These are phyloP conservation scores for Anastatica hierochuntica DNA, from an alignment of 345 rosid genomes.

Conservation along the genomic window DNA sequence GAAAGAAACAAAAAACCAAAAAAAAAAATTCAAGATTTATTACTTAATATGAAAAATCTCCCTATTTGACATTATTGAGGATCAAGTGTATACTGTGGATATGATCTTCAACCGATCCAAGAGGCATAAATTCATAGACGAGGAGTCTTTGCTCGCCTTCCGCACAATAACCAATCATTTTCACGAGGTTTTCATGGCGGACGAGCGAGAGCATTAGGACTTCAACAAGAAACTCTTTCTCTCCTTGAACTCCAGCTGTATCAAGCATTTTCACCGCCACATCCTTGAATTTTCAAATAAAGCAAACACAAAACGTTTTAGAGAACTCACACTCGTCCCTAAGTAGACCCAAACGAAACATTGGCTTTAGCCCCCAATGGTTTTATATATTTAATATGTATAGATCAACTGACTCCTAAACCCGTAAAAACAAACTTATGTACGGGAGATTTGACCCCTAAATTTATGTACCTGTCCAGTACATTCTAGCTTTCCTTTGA, in stretches of 20 bases:
- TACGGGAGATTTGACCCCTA: too few species aligned
- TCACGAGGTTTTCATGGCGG: constrained; percentile 64
- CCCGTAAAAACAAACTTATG: too few species aligned
- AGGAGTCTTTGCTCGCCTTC: constrained; percentile 71
- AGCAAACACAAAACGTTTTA: neutral
- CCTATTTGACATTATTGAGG: neutral
- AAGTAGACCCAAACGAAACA: too few species aligned
- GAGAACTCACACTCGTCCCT: neutral
- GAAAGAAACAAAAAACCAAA: neutral
- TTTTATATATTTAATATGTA: too few species aligned
- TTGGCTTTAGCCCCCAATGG: too few species aligned
- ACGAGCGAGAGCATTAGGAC: constrained; percentile 74
- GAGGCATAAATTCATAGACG: constrained; percentile 61
- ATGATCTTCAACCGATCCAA: constrained; percentile 64
- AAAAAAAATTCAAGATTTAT: neutral
- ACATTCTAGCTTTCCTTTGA: constrained; percentile 35
- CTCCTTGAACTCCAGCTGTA: constrained; percentile 55
- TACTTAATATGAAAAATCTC: neutral
- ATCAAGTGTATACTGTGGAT: constrained; percentile 37
- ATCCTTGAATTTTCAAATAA: constrained; percentile 2
- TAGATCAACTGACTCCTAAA: too few species aligned
- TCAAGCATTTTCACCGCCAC: constrained; percentile 74
- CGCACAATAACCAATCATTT: constrained; percentile 59
- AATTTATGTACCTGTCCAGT: constrained; percentile 46
- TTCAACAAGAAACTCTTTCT: constrained; percentile 74